A percentile compares a stretch with the other conserved stretches of the same genome.
Conservation (phyloP, 2,329 filamentous ascomycete genomes). For the Fusarium paranaense region DNA sequence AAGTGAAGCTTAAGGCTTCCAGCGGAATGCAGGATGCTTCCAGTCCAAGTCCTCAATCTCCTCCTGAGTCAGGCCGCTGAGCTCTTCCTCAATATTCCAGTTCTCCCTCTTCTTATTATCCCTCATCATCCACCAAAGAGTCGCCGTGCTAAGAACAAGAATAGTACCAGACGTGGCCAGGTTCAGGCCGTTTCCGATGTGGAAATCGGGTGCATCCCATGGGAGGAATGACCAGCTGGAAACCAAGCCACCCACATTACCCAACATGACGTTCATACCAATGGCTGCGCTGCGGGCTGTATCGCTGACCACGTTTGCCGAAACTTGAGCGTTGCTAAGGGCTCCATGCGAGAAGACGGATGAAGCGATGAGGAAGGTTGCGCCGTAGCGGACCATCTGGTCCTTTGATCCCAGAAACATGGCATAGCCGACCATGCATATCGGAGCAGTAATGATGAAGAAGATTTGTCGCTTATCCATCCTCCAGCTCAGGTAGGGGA, state of each 20-base stretch:
- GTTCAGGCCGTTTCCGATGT: conserved; percentile 77
- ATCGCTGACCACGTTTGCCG: conserved; percentile 78
- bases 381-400: conserved; percentile 71
- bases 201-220: conserved; percentile 72
- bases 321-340: conserved; percentile 58
- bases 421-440: conserved; percentile 77
- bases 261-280: conserved; percentile 75
- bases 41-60: conserved; percentile 73
- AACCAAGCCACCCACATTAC: conserved; percentile 75
- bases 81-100: conserved; percentile 53
- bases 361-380: conserved; percentile 75
- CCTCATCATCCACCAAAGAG: conserved; percentile 70
- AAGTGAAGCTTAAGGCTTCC: conserved; percentile 49
- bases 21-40: conserved; percentile 74
- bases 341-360: conserved; percentile 66
- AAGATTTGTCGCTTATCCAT: conserved; percentile 70
- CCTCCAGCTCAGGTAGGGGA: conserved; percentile 72
- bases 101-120: conserved; percentile 63
- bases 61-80: conserved; percentile 63
- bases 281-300: conserved; percentile 76
- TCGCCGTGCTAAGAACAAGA: conserved; percentile 59
- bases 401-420: conserved; percentile 73
- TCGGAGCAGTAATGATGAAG: conserved; percentile 68
- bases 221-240: conserved; percentile 73
- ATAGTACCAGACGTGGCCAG: conserved; percentile 66